Percentiles rank a stretch among this genome's conserved stretches.
Conservation (phyloP, 495 filamentous ascomycete genomes). For the Penicillium mononematosum region DNA sequence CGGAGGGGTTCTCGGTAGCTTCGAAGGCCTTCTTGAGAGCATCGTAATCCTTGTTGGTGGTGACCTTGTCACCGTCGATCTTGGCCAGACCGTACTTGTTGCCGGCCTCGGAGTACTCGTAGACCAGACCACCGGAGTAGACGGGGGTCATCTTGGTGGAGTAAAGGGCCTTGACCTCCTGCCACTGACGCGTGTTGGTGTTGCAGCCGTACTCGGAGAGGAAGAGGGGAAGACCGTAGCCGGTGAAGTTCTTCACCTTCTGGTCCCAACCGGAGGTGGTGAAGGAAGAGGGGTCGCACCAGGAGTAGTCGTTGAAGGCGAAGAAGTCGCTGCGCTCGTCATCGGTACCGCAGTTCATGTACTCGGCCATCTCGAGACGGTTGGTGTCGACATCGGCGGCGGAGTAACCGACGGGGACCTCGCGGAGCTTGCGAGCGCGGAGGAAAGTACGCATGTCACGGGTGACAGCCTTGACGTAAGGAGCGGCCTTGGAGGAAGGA, state of each 20-base stretch:
- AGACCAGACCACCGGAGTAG: constrained; percentile 94
- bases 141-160: constrained; percentile 79
- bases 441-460: constrained; percentile 91
- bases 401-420: constrained; percentile 90
- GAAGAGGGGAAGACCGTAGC: constrained; percentile 92
- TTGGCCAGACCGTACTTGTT: constrained; percentile 76
- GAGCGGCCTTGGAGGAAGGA: constrained; percentile 69
- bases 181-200: constrained; percentile 74
- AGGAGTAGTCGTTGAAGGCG: constrained; percentile 98
- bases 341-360: constrained; percentile 92
- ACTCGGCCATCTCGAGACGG: constrained; percentile 82
- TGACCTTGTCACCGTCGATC: constrained; percentile 57
- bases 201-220: constrained; percentile 93
- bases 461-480: constrained; percentile 90
- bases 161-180: constrained; percentile 80
- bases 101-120: constrained; percentile 84
- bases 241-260: constrained; percentile 88
- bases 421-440: constrained; percentile 65
- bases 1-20: constrained; percentile 62
- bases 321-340: constrained; percentile 91
- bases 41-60: constrained; percentile 61
- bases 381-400: constrained; percentile 79
- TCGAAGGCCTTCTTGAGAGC: constrained; percentile 64
- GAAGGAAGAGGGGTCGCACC: constrained; percentile 85
- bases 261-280: constrained; percentile 76